Evolutionary conservation across 2,329 filamentous ascomycete species (phyloP).

Genomic region (Hymenoscyphus fraxineus): DNA sequence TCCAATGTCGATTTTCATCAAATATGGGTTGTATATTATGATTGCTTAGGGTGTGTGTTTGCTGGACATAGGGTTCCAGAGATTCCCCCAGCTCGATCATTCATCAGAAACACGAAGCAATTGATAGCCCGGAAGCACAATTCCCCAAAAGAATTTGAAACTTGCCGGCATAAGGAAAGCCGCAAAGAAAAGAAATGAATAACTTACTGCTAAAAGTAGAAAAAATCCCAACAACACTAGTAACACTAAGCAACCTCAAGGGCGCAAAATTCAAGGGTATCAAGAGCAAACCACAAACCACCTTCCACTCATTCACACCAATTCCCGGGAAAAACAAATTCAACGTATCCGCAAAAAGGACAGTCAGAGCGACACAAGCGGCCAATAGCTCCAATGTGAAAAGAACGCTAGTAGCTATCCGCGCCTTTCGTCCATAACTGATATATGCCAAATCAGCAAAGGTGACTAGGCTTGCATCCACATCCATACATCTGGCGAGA

Average conservation of each 20-base stretch:
- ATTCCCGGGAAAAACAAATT: constrained; percentile 71
- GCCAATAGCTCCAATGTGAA: constrained; percentile 86
- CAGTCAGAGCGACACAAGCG: constrained; percentile 82
- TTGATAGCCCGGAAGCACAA: too few relatives aligned
- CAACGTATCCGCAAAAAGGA: constrained; percentile 91
- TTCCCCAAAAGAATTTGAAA: too few relatives aligned
- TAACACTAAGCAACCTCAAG: constrained; percentile 79
- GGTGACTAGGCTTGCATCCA: constrained; percentile 80
- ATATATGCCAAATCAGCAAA: constrained; percentile 93
- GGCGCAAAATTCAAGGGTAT: constrained; percentile 83
- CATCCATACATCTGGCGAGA: constrained; percentile 82
- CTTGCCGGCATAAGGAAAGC: too few relatives aligned
- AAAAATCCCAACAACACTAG: constrained; percentile 87
- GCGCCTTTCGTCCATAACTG: constrained; percentile 78
- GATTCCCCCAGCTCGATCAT: too few relatives aligned
- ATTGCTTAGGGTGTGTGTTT: too few relatives aligned
- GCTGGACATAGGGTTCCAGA: too few relatives aligned
- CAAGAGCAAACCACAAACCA: constrained; percentile 73
- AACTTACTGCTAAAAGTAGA: constrained; percentile 81
- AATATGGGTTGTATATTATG: too few relatives aligned
- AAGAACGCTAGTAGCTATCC: constrained; percentile 76
- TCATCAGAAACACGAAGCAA: too few relatives aligned
- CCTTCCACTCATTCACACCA: constrained; percentile 73
- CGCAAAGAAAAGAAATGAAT: background rate
- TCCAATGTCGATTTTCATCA: background rate